Evolutionary conservation across 805 yeast species (phyloP).

Genomic region (Candida ipomoeae): DNA sequence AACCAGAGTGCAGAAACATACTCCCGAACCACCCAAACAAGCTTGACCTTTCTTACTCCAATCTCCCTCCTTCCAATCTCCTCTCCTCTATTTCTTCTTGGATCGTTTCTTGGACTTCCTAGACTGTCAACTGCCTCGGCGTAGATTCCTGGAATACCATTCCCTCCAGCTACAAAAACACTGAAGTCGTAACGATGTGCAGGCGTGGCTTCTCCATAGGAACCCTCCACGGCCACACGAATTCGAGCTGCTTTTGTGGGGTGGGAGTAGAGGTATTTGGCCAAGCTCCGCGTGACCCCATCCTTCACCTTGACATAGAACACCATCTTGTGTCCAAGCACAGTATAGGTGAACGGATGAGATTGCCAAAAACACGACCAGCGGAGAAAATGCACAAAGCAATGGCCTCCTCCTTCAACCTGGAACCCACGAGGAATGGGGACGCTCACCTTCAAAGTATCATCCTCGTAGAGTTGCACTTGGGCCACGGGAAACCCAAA

Average conservation of each 20-base stretch:
- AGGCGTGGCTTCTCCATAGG: conserved; percentile 35
- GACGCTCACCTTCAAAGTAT: conserved; percentile 47
- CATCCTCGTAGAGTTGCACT: conserved; percentile 38
- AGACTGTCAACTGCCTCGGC: conserved; percentile 24
- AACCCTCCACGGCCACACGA: conserved; percentile 36
- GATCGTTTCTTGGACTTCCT: no score
- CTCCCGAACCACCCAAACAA: conserved; percentile 64
- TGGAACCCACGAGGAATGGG: conserved; percentile 53
- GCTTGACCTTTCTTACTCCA: conserved; percentile 22
- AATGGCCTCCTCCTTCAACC: conserved; percentile 58
- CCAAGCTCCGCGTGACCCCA: conserved; percentile 28
- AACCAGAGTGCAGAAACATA: conserved; percentile 49
- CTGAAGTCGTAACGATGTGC: conserved; percentile 26
- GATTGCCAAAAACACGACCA: conserved; percentile 56
- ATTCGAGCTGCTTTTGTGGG: conserved; percentile 18
- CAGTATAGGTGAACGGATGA: conserved; percentile 57
- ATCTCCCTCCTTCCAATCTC: no score
- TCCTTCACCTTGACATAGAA: conserved; percentile 32
- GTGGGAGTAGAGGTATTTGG: conserved; percentile 17
- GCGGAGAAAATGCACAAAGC: conserved; percentile 49
- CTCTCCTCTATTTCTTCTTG: no score
- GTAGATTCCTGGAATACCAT: conserved; percentile 40
- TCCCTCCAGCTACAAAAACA: conserved; percentile 39
- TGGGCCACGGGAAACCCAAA: conserved; percentile 60
- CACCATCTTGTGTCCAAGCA: conserved; percentile 11